These are phyloP conservation scores for Geotrichum restrictum DNA, from an alignment of 1,139 yeast species.

Conservation along the genomic window DNA sequence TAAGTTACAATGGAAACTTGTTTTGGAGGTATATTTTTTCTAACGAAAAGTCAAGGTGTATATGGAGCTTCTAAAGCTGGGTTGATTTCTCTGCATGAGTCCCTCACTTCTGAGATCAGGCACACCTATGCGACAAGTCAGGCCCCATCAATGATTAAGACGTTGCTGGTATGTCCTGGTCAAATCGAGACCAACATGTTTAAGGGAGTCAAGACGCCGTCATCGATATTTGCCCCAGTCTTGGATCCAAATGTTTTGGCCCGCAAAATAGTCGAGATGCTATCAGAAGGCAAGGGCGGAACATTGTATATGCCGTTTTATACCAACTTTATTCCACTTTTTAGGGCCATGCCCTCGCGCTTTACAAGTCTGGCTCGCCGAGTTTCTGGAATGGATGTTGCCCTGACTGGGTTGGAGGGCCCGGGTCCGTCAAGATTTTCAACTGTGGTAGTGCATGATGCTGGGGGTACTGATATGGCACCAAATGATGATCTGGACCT, in stretches of 20 bases:
- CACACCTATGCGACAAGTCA: constrained; percentile 2
- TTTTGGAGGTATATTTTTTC: not conserved
- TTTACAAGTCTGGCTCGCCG: constrained; percentile 52
- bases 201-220: constrained; percentile 65
- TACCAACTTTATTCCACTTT: constrained; percentile 64
- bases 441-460: too few species aligned
- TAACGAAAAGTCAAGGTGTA: constrained; percentile 39
- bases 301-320: constrained; percentile 72
- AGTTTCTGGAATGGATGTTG: constrained; percentile 59
- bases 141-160: constrained; percentile 51
- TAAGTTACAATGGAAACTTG: not conserved
- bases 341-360: constrained; percentile 73
- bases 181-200: constrained; percentile 75
- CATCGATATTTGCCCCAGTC: constrained; percentile 72
- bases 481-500: too few species aligned
- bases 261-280: constrained; percentile 49
- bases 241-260: constrained; percentile 68
- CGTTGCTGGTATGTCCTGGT: constrained; percentile 80
- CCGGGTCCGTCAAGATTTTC: too few species aligned
- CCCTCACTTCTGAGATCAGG: constrained; percentile 67
- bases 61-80: constrained; percentile 93
- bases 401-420: constrained; percentile 2
- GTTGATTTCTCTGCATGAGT: constrained; percentile 75
- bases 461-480: too few species aligned
- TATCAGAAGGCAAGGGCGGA: constrained; percentile 61